Base-by-base conservation (phyloP, 306 rosid species). In the Oemleria cerasiformis region DNA sequence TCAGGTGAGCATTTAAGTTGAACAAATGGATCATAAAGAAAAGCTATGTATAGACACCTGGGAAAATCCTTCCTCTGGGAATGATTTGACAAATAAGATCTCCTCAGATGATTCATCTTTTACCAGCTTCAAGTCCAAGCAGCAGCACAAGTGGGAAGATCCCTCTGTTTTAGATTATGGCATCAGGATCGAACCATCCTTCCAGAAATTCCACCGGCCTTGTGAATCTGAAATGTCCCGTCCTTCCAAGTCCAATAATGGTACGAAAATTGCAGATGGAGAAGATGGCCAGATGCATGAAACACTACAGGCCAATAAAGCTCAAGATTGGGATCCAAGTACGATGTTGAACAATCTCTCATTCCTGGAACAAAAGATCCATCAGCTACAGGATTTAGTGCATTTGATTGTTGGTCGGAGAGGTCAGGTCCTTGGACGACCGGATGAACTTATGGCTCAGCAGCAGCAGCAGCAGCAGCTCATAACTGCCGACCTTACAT, bases 401-500 rank as follows among this genome's bases (percentile, higher is more conserved):
- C 99, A 84, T 65, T 44, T 95, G 78, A 84, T 95, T 74, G 89
- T 75, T 48, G 92, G 86, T 47, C 82, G 86, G 72, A 86, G 87
- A 61, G 79, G 86, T 55, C 97, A 79, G 79, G 89, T 83, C 51
- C 75, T 85, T 44, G 96, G 81, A 48, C 88, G 73, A 44, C 84
- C 97, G 0, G 85, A 82, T 66, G 97, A 88, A 63, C 82, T 94
- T 10, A 84, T 81, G 47, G 79, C 85, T 83, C 97, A 85, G 78
- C 97, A 91, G 68, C 91, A 91, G 64, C 97, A 85, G 78, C 97
- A 91, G 68, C 91, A 91, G 64, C 99, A 91, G 83, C 97, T 95
- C 73, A 62, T 95, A 79, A 86, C 92, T 1, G 93, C 96, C 13
- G 96, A 95, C 81, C 91, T 95, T 59, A 89, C 99, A 60, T 91